These are phyloP conservation scores for Hyaloperonospora brassicae DNA, from an alignment of 352 stramenopile species.

Conservation along the genomic window DNA sequence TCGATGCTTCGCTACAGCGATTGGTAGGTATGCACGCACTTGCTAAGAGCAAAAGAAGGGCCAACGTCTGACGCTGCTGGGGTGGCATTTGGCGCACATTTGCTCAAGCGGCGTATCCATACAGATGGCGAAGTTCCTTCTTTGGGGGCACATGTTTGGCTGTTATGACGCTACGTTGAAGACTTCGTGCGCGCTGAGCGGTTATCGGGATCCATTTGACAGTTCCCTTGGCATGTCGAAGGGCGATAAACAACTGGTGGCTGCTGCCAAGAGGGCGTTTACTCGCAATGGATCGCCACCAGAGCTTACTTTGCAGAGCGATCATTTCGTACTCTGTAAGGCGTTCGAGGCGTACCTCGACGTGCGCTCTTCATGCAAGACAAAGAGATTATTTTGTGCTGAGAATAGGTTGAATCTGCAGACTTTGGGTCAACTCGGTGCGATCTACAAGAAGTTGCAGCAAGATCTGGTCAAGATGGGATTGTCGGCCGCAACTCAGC, in stretches of 20 bases:
- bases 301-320: constrained; percentile 42
- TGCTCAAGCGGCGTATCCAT: constrained; percentile 54
- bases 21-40: constrained; percentile 78
- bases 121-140: constrained; percentile 61
- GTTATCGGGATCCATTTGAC: constrained; percentile 70
- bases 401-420: constrained; percentile 53
- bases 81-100: constrained; percentile 70
- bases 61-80: constrained; percentile 46
- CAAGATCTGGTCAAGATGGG: constrained; percentile 50
- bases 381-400: constrained; percentile 45
- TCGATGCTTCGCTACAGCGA: constrained; percentile 87
- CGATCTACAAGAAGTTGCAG: constrained; percentile 61
- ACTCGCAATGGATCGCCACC: constrained; percentile 32
- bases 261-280: constrained; percentile 48
- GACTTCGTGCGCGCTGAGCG: constrained; percentile 61
- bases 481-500: constrained; percentile 39
- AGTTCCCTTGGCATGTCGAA: constrained; percentile 60
- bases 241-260: constrained; percentile 48
- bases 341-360: constrained; percentile 54
- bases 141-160: constrained; percentile 64
- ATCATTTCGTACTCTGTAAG: constrained; percentile 64
- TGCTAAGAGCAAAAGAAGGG: constrained; percentile 15
- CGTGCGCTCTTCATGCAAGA: constrained; percentile 30
- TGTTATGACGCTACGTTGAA: constrained; percentile 55
- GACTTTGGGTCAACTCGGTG: constrained; percentile 55